Evolutionary conservation across 805 yeast species (phyloP), one percentile per base, ranked within the genome.

Genomic region (Tetrapisispora pingtungensis): DNA sequence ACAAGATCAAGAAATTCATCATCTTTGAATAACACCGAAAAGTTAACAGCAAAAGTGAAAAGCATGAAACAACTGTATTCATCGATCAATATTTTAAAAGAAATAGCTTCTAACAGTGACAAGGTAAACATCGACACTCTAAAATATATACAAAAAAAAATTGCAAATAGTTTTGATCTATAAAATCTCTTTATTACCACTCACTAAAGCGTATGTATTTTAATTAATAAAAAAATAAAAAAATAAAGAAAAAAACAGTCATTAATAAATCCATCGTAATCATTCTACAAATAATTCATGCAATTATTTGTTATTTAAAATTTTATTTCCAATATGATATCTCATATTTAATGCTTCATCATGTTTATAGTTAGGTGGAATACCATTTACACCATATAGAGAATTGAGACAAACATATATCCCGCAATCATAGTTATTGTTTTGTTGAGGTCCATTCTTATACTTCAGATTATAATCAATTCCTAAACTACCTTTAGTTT

Each of bases 381-480:
- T 59, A 6, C 70, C 73, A 27, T 75, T 65, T 0, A 89, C 66
- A 34, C 85, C 53, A 37, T 73, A 80, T 37, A 78, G 74, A 1
- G 84, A 84, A 40, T 80, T 81, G 42, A 88, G 76, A 61, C 97
- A 83, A 3, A 94, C 75, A 57, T 89, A 93, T 1, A 90, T 95
- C 4, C 98, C 98, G 68, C 98, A 93, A 62, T 93, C 98, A 52
- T 61, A 85, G 0, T 97, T 97, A 58, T 93, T 93, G 24, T 71
- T 67, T 59, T 93, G 98, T 51, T 81, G 85, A 0, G 98, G 97
- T 33, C 88, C 71, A 10, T 62, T 57, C 2, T 61, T 47, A 33
- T 64, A 69, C 14, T 48, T 45, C 14, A 62, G 44, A 13, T 58
- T 59, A 41, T 59, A 64, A 17, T 65, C 67, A 28, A 57, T 48